Evolutionary conservation across 2,329 filamentous ascomycete genomes (phyloP).

Genomic region (Chaetomium sp.): DNA sequence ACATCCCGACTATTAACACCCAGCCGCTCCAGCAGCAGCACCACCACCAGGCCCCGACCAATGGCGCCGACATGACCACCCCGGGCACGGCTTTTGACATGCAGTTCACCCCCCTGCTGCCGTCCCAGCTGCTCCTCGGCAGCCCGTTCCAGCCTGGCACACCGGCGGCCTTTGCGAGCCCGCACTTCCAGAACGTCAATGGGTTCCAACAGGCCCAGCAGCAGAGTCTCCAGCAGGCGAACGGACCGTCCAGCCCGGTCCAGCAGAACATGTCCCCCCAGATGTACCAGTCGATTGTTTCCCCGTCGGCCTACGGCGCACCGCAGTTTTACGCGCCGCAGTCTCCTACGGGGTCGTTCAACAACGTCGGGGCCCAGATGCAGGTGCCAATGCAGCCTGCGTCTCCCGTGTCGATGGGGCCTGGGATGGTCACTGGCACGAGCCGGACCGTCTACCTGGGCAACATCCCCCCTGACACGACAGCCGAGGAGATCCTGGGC

Average conservation of each 20-base stretch:
- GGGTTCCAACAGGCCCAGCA: slow-evolving; percentile 63
- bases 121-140: slow-evolving; percentile 87
- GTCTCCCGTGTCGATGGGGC: slow-evolving; percentile 67
- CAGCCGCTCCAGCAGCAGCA: slow-evolving; percentile 50
- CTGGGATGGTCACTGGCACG: slow-evolving; percentile 79
- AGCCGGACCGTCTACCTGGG: slow-evolving; percentile 96
- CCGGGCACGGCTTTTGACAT: slow-evolving; percentile 90
- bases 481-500: slow-evolving; percentile 90
- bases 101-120: slow-evolving; percentile 95
- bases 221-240: slow-evolving; percentile 48
- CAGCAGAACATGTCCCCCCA: slow-evolving; percentile 74
- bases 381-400: slow-evolving; percentile 56
- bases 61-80: slow-evolving; percentile 68
- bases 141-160: slow-evolving; percentile 96
- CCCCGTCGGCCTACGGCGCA: slow-evolving; percentile 74
- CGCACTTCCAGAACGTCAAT: slow-evolving; percentile 82
- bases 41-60: slow-evolving; percentile 39
- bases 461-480: slow-evolving; percentile 96
- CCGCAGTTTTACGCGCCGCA: slow-evolving; percentile 79
- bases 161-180: slow-evolving; percentile 79
- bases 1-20: slow-evolving; percentile 91
- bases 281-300: slow-evolving; percentile 78
- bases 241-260: slow-evolving; percentile 65
- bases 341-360: slow-evolving; percentile 71
- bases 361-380: slow-evolving; percentile 53